Base-by-base conservation (phyloP, 352 stramenopile genomes). In the Thraustochytrium striatum region DNA sequence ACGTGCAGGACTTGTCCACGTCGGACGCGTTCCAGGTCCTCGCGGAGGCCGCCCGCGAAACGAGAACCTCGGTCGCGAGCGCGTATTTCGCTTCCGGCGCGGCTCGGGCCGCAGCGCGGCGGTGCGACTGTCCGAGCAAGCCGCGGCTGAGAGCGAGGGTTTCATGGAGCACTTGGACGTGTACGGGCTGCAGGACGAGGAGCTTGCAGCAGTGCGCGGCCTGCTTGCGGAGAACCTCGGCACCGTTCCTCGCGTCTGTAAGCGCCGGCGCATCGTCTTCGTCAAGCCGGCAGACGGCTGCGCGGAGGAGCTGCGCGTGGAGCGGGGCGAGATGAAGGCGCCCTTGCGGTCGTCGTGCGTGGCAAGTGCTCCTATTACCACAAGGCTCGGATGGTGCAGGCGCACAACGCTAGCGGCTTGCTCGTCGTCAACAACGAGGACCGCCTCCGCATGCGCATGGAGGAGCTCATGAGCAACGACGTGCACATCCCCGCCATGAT, bases 1-100 rank as follows among this genome's bases (percentile, higher is more conserved):
- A 39, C 3, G 52, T 75, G 44, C 41, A 3, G 7, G 44, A 41
- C 39, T 43, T 75, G 11, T 68, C 65, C 5, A 75, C 65, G 16
- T 58, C 38, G 1, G 65, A 75, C 39, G 65, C 65, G 3, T 75
- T 62, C 52, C 65, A 75, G 38, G 65, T 75, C 21, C 65, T 75
- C 3, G 25, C 41, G 5, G 65, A 75, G 28, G 65, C 65, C 7
- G 65, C 65, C 21, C 2, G 8, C 5, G n/a, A 32, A 30, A 70
- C 32, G 32, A 43, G 16, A 8, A 9, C 9, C 3, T 3, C 13
- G 35, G 43, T 25, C 1, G 44, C 25, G 8, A 38, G 44, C 65
- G 65, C 3, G 16, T 25, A 7, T 75, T 75, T 28, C 32, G 25
- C 19, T 75, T 75, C 38, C 5, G 9, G 25, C 44, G 44, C 28